phyloP scores from a whole-genome alignment of 257 asterid genomes.

The Avicennia marina region DNA sequence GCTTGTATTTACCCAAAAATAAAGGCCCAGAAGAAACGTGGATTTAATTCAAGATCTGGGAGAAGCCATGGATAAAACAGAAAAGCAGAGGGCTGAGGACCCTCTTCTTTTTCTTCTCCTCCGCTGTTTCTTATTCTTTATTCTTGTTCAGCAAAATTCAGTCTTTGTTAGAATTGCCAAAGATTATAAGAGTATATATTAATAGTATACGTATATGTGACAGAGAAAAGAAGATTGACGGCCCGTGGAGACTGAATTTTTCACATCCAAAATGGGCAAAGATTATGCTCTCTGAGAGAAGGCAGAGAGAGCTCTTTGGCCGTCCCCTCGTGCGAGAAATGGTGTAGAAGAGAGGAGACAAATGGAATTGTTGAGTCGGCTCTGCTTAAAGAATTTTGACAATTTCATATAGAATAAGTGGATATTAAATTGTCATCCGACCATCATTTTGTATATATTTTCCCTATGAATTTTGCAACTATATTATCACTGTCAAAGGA shows the following conservation, averaged over 20 bases:
- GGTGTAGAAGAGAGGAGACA: constrained; percentile 18
- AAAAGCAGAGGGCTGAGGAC: constrained; percentile 58
- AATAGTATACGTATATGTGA: constrained; percentile 28
- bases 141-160: constrained; percentile 36
- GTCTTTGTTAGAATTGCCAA: constrained; percentile 35
- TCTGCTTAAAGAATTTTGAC: constrained; percentile 19
- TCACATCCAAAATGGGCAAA: constrained; percentile 25
- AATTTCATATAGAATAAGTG: neutral
- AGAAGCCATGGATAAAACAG: constrained; percentile 53
- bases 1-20: constrained; percentile 33
- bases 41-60: constrained; percentile 57
- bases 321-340: constrained; percentile 38
- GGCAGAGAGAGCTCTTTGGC: constrained; percentile 22
- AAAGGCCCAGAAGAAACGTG: constrained; percentile 36
- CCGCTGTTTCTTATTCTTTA: constrained; percentile 25
- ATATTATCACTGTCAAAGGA: neutral
- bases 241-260: constrained; percentile 26
- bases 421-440: neutral
- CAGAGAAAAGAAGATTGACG: constrained; percentile 18
- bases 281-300: too few relatives aligned
- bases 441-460: constrained; percentile 1
- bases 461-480: neutral
- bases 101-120: constrained; percentile 50
- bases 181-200: constrained; percentile 31
- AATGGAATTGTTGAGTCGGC: constrained; percentile 24